phyloP scores from a whole-genome alignment of 2,329 filamentous ascomycete genomes.

The Aspergillus fumigatiaffinis region DNA sequence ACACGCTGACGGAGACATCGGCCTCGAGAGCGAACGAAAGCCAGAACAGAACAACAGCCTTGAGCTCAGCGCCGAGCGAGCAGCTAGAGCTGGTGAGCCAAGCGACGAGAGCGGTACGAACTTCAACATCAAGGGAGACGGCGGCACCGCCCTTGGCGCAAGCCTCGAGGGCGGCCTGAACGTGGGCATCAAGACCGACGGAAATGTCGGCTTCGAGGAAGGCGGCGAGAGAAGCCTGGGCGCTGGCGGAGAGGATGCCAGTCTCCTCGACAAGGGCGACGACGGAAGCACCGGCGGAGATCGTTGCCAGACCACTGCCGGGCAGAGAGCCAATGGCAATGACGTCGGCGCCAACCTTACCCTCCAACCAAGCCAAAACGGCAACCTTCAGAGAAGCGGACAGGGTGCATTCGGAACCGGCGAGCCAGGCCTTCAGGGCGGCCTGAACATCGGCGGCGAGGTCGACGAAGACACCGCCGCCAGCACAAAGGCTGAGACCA shows the following conservation, averaged over 20 bases:
- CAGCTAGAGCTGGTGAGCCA: conserved; percentile 32
- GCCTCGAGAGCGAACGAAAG: conserved; percentile 28
- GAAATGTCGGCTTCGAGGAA: conserved; percentile 31
- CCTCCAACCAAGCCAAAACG: conserved; percentile 31
- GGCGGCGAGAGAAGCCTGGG: conserved; percentile 27
- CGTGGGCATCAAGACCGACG: conserved; percentile 23
- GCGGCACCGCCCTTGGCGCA: conserved; percentile 29
- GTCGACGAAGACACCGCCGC: conserved; percentile 29
- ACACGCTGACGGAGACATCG: conserved; percentile 26
- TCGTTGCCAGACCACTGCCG: conserved; percentile 23
- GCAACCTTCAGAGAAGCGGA: conserved; percentile 25
- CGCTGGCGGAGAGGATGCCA: conserved; percentile 26
- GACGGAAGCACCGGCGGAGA: conserved; percentile 33
- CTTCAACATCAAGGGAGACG: conserved; percentile 22
- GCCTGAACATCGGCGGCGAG: conserved; percentile 31
- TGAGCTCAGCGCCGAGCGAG: conserved; percentile 33
- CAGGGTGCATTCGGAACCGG: conserved; percentile 24
- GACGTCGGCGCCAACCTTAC: conserved; percentile 23
- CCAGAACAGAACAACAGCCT: conserved; percentile 35
- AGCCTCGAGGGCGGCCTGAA: conserved; percentile 26
- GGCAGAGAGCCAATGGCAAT: conserved; percentile 26
- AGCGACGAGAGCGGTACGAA: conserved; percentile 27
- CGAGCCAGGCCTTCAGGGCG: conserved; percentile 29
- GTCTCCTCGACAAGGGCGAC: conserved; percentile 24
- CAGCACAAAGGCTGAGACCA: conserved; percentile 31